Evolutionary conservation across 75 land plant species (phyloP), one percentile per base, ranked within the genome.

Genomic region (Larix kaempferi): DNA sequence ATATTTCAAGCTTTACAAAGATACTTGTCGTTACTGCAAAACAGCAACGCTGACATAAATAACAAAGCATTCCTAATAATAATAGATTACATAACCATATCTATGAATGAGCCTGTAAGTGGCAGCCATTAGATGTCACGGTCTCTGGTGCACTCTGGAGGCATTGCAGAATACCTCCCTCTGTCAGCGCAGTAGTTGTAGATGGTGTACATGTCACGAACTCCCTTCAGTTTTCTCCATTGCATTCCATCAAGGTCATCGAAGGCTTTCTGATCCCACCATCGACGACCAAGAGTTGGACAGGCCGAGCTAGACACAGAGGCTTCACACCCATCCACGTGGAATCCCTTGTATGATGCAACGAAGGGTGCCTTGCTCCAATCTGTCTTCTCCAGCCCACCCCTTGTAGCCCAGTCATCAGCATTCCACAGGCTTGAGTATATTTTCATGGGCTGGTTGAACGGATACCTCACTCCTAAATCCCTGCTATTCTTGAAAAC

Each of bases 341-440:
- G 78, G 76, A 88, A 88, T 7, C 78, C 76, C 11, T 71, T 67
- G 79, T 83, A 86, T 35, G 83, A 54, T n/a, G 86, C 86, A 35
- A 85, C 71, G 44, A 88, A 88, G 2, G 90, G 90, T 55, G 84
- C 85, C 23, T 80, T 65, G 58, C 71, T 79, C 88, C 88, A 88
- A 57, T 88, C 75, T 11, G 84, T 82, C 80, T 88, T 88, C 82
- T 82, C 85, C 29, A 83, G 75, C 10, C 90, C 90, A 11, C 89
- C 90, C 25, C 82, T 56, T 14, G 90, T 89, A 1, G 90, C 90
- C 90, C 90, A 89, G 52, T 81, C 74, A 26, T 87, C 89, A 21
- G 87, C 91, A 67, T 89, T 87, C 91, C 91, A 89, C 25, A 86
- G 61, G 83, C 89, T 86, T 25, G 83, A 76, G 78, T 86, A 86